Evolutionary conservation across 768 basidiomycete genomes (phyloP).

Genomic region (Pulveroboletus ravenelii): DNA sequence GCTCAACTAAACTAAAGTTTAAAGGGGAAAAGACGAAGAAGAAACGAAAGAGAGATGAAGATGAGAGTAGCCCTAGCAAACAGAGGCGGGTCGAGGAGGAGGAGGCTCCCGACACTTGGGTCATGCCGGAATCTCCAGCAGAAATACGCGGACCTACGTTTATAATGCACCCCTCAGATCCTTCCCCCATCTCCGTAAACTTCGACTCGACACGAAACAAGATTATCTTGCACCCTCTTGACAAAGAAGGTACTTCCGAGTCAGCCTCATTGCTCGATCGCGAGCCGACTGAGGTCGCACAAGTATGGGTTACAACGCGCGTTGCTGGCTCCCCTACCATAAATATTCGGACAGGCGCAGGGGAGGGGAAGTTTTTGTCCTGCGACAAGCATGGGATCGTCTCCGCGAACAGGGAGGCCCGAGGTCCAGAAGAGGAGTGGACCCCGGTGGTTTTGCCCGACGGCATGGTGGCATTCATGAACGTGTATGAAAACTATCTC

Average conservation of each 20-base stretch:
- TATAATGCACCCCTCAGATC: slow-evolving; percentile 77
- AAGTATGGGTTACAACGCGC: slow-evolving; percentile 89
- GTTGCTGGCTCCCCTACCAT: slow-evolving; percentile 80
- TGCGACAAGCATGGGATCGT: slow-evolving; percentile 84
- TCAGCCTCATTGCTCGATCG: slow-evolving; percentile 52
- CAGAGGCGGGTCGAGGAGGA: slow-evolving; percentile 53
- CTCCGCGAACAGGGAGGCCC: slow-evolving; percentile 79
- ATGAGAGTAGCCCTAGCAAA: slow-evolving; percentile 39
- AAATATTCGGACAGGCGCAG: slow-evolving; percentile 82
- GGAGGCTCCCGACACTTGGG: slow-evolving; percentile 72
- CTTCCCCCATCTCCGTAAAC: slow-evolving; percentile 69
- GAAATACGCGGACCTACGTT: slow-evolving; percentile 89
- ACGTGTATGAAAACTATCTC: slow-evolving; percentile 85
- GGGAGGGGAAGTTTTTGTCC: slow-evolving; percentile 86
- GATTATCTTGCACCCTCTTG: slow-evolving; percentile 60
- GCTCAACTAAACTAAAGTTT: slow-evolving; percentile 77
- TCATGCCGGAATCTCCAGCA: slow-evolving; percentile 60
- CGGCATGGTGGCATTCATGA: slow-evolving; percentile 85
- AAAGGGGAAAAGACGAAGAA: slow-evolving; percentile 85
- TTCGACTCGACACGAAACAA: slow-evolving; percentile 73
- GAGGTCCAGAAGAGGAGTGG: slow-evolving; percentile 94
- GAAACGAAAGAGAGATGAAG: slow-evolving; percentile 68
- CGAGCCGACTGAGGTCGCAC: slow-evolving; percentile 74
- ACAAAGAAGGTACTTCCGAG: slow-evolving; percentile 52
- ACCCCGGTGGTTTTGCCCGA: slow-evolving; percentile 76